These are phyloP conservation scores for Gracilaria domingensis DNA, from an alignment of 23 red algal genomes.

Conservation along the genomic window DNA sequence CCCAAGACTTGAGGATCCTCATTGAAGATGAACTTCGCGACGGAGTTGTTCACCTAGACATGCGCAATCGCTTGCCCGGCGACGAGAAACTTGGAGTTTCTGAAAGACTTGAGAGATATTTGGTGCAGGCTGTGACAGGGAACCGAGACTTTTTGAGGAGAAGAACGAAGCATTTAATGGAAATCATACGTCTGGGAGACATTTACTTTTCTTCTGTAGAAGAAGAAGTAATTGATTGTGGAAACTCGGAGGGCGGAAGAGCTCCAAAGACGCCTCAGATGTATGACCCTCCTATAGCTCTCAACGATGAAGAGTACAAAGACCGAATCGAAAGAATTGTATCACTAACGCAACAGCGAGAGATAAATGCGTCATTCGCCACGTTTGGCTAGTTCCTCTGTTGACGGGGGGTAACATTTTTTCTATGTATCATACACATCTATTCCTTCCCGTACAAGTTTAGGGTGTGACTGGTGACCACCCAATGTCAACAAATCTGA, in stretches of 20 bases:
- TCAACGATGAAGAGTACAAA: conserved; percentile 35
- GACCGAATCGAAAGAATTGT: conserved; percentile 23
- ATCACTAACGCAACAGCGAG: conserved; percentile 8
- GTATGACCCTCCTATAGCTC: conserved; percentile 13
- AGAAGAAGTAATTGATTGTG: conserved; percentile 19
- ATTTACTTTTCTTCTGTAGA: conserved; percentile 20
- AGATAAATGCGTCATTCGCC: not conserved
- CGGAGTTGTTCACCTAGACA: conserved; percentile 30
- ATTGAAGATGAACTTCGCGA: conserved; percentile 46
- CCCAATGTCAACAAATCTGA: not conserved
- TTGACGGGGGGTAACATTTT: not conserved
- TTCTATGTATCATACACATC: not conserved
- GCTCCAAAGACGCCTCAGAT: conserved; percentile 1
- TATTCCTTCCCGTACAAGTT: not conserved
- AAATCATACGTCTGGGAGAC: conserved; percentile 24
- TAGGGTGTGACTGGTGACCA: not conserved
- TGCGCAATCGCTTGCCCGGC: not conserved
- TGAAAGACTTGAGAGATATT: conserved; percentile 1
- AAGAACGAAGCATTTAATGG: conserved; percentile 27
- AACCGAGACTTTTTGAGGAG: conserved; percentile 12
- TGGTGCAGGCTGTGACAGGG: conserved; percentile 1
- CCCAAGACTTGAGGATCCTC: conserved; percentile 7
- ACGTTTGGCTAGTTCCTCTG: not conserved
- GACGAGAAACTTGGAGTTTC: conserved; percentile 9
- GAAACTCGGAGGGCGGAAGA: not conserved